Evolutionary conservation across 805 yeast genomes (phyloP).

Genomic region (Metschnikowia amazonensis): DNA sequence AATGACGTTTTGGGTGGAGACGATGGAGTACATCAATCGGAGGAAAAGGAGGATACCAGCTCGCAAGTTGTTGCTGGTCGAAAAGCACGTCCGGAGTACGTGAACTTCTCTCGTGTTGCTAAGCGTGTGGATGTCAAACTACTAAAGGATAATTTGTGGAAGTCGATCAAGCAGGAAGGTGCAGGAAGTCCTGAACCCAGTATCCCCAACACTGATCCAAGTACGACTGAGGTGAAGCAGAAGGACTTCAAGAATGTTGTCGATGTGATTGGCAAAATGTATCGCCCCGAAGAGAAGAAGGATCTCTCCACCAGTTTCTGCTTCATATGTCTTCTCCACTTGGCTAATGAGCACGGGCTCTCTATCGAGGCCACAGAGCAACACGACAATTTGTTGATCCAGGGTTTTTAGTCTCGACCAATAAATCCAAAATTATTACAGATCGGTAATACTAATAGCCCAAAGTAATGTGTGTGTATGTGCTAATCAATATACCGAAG

Average conservation of each 20-base stretch:
- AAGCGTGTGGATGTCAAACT: slow-evolving; percentile 73
- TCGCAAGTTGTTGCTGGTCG: slow-evolving; percentile 22
- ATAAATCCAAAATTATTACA: neutral
- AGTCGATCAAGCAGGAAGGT: slow-evolving; percentile 35
- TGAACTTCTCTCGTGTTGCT: slow-evolving; percentile 64
- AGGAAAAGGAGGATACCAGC: slow-evolving; percentile 13
- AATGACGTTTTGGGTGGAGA: slow-evolving; percentile 40
- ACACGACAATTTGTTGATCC: slow-evolving; percentile 36
- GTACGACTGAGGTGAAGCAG: slow-evolving; percentile 24
- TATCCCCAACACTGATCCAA: slow-evolving; percentile 13
- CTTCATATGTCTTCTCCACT: slow-evolving; percentile 76
- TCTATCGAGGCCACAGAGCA: slow-evolving; percentile 46
- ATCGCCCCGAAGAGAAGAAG: slow-evolving; percentile 51
- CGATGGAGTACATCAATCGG: slow-evolving; percentile 13
- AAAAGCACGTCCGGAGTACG: slow-evolving; percentile 39
- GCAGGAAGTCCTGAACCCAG: slow-evolving; percentile 7
- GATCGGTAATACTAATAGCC: neutral
- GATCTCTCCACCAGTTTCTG: slow-evolving; percentile 83
- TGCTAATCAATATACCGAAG: neutral
- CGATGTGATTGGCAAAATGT: slow-evolving; percentile 45
- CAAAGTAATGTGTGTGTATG: too few species aligned
- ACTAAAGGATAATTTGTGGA: slow-evolving; percentile 76
- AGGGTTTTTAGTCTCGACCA: slow-evolving; percentile 10
- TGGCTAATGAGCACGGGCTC: slow-evolving; percentile 83
- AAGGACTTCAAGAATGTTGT: slow-evolving; percentile 45